Base-by-base conservation (phyloP, 768 basidiomycete species). In the Plicaturopsis crispa region DNA sequence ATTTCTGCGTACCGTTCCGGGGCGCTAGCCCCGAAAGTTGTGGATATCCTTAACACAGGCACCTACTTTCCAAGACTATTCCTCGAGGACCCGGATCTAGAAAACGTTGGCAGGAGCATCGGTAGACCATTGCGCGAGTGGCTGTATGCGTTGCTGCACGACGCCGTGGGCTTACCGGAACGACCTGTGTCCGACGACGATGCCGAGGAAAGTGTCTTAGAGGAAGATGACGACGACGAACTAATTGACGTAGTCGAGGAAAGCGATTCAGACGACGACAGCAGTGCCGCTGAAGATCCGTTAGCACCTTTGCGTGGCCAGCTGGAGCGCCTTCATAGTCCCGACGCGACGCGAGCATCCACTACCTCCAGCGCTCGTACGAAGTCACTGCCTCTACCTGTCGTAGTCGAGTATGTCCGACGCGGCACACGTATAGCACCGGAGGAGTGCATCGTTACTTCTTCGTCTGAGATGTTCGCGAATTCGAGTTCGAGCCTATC, bases 61-160 rank as follows among this genome's bases (percentile, higher is more conserved):
- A 77, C 83, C 1, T 78, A 66, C 41, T 89, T 84, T 83, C 76
- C 82, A 4, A 63, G 67, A 23, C 52, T 79, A n/a, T 87, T 85
- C 53, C 68, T 90, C 14, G 87, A 90, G 43, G 72, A 78, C 46
- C 87, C 87, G 0, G 86, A 90, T 54, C 36, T 70, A 21, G 83
- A 86, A 53, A 75, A 75, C 1, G 79, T 82, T 8, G 63, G 73
- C 14, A 60, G 74, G 40, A 78, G 71, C 38, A 70, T 88, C 10
- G 78, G 78, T 4, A 59, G 77, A 21, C 73, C 75, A 1, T 67
- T 88, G 34, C 70, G 82, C 12, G 53, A 61, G 36, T 85, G 80
- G 80, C 60, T 70, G 21, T 83, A 84, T 51, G 68, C 84, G 0
- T 63, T 88, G 18, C 50, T 89, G 30, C 77, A 84, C 36, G 74